Evolutionary conservation across 306 rosid genomes (phyloP).

Genomic region (Gynostemma pentaphyllum): DNA sequence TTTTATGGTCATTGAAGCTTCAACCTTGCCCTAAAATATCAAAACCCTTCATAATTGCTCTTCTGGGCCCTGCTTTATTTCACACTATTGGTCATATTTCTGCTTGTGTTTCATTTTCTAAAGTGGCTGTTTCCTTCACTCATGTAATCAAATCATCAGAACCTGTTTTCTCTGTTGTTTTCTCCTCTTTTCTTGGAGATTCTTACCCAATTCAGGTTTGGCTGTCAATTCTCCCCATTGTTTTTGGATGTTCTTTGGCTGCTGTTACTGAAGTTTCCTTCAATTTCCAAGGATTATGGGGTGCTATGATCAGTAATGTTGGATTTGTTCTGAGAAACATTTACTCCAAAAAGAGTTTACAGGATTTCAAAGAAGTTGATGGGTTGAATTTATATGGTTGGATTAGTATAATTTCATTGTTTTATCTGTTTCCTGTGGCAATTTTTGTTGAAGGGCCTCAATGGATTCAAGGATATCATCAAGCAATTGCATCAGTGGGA

Average conservation of each 20-base stretch:
- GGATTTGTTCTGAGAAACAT: slow-evolving; percentile 86
- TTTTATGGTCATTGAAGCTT: slow-evolving; percentile 67
- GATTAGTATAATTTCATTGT: slow-evolving; percentile 56
- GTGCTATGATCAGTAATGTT: slow-evolving; percentile 84
- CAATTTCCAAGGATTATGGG: slow-evolving; percentile 68
- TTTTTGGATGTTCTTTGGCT: slow-evolving; percentile 78
- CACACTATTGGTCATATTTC: slow-evolving; percentile 96
- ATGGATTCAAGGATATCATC: slow-evolving; percentile 81
- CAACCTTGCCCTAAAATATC: slow-evolving; percentile 80
- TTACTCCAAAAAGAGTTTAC: slow-evolving; percentile 69
- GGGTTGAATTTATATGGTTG: slow-evolving; percentile 83
- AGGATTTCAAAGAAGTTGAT: slow-evolving; percentile 72
- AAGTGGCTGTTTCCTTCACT: slow-evolving; percentile 93
- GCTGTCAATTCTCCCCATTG: slow-evolving; percentile 87
- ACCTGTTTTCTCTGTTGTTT: slow-evolving; percentile 77
- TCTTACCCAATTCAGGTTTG: slow-evolving; percentile 72
- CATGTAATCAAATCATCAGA: slow-evolving; percentile 92
- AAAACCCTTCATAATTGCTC: slow-evolving; percentile 58
- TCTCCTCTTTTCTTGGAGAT: slow-evolving; percentile 68
- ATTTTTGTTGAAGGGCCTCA: slow-evolving; percentile 80
- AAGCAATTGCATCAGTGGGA: slow-evolving; percentile 56
- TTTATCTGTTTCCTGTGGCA: slow-evolving; percentile 77
- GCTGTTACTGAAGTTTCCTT: slow-evolving; percentile 85
- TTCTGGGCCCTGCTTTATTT: slow-evolving; percentile 92
- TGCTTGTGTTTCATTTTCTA: slow-evolving; percentile 88